A percentile compares a stretch with the other conserved stretches of the same genome.
phyloP scores from a whole-genome alignment of 164 flowering plant genomes.

The Stephania yunnanensis region DNA sequence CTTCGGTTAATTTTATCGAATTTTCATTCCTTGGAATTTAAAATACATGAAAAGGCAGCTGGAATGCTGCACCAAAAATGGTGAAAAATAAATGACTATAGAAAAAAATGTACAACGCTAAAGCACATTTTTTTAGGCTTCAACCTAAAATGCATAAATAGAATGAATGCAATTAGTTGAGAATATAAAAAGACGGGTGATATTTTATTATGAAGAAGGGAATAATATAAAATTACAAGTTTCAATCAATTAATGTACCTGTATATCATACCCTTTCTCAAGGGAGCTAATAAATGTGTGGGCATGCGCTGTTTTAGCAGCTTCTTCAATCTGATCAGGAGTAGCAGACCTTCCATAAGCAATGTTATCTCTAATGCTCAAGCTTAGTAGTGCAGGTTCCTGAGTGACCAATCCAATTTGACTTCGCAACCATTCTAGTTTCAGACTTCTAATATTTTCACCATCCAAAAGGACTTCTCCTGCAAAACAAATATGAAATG shows the following conservation, averaged over 20 bases:
- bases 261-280: conserved; percentile 83
- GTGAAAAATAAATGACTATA: no score
- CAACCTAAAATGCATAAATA: conserved; percentile 13
- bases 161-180: not conserved
- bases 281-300: conserved; percentile 95
- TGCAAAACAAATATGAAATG: conserved; percentile 31
- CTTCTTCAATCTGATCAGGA: conserved; percentile 87
- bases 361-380: conserved; percentile 91
- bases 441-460: conserved; percentile 81
- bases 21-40: no score
- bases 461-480: conserved; percentile 98
- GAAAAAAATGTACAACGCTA: no score
- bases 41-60: no score
- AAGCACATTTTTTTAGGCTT: no score
- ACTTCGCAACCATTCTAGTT: conserved; percentile 90
- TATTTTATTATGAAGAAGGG: conserved; percentile 3
- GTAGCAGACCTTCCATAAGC: conserved; percentile 88
- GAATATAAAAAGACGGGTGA: not conserved
- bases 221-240: not conserved
- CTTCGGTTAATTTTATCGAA: no score
- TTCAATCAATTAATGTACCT: conserved; percentile 36
- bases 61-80: no score
- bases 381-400: conserved; percentile 96
- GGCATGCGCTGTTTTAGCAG: conserved; percentile 96
- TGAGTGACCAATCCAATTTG: conserved; percentile 95